phyloP scores from a whole-genome alignment of 768 basidiomycete species.

The Cantharellus cinnabarinus region DNA sequence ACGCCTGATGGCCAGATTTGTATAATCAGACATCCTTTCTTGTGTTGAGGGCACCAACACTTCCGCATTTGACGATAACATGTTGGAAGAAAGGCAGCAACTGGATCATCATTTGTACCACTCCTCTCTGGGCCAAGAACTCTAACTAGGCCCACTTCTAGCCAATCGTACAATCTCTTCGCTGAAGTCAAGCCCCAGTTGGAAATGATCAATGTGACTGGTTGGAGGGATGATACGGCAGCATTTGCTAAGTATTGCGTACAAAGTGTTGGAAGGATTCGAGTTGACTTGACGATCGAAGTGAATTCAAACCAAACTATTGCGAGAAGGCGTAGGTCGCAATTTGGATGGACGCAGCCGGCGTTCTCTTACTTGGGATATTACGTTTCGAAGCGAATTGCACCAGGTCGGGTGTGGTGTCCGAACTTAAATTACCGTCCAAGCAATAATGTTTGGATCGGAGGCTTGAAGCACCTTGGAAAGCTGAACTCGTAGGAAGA shows the following conservation, averaged over 20 bases:
- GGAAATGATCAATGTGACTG: not conserved
- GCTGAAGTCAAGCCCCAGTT: too few species aligned
- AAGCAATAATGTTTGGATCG: conserved; percentile 40
- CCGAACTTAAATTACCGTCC: conserved; percentile 52
- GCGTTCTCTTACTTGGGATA: conserved; percentile 30
- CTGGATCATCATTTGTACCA: conserved; percentile 61
- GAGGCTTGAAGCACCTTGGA: conserved; percentile 31
- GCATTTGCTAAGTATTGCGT: conserved; percentile 1
- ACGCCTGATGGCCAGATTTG: conserved; percentile 23
- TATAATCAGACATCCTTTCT: not conserved
- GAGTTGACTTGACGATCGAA: conserved; percentile 57
- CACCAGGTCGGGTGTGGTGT: conserved; percentile 31
- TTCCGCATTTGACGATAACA: conserved; percentile 71
- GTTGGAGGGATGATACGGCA: conserved; percentile 24
- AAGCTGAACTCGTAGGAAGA: conserved; percentile 1
- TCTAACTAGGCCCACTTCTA: conserved; percentile 33
- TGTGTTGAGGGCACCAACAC: conserved; percentile 18
- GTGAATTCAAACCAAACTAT: conserved; percentile 47
- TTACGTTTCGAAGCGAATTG: conserved; percentile 26
- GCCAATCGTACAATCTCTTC: not conserved
- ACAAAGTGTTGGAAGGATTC: conserved; percentile 38
- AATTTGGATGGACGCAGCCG: not conserved
- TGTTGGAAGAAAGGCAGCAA: conserved; percentile 72
- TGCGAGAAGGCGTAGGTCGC: not conserved
- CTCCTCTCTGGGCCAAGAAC: conserved; percentile 43